Evolutionary conservation across 345 rosid species (phyloP).

Genomic region (Brassica rapa): DNA sequence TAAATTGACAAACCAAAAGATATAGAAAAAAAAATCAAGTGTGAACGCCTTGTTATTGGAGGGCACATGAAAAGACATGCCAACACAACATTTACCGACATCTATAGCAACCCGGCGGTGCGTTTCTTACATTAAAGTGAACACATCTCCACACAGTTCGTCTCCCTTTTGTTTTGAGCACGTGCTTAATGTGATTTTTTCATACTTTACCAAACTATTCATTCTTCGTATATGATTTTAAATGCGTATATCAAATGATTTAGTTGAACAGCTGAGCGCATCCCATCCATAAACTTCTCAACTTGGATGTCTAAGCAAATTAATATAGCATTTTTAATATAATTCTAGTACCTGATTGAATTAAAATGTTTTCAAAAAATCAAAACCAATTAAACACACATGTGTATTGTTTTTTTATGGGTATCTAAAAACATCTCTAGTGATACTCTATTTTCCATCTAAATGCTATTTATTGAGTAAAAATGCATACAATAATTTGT

Average conservation of each 20-base stretch:
- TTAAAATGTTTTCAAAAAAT: no score
- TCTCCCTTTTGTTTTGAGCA: not conserved
- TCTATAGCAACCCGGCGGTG: conserved; percentile 36
- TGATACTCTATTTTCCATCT: no score
- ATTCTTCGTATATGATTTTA: not conserved
- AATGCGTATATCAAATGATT: not conserved
- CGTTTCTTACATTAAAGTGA: conserved; percentile 20
- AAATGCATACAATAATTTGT: no score
- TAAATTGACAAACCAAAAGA: not conserved
- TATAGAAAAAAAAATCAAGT: not conserved
- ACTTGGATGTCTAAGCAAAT: not conserved
- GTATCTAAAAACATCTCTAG: no score
- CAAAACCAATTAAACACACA: not conserved
- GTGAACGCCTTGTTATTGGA: conserved; percentile 24
- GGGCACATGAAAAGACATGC: conserved; percentile 32
- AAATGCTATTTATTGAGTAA: no score
- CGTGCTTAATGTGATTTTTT: conserved; percentile 29
- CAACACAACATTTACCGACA: conserved; percentile 35
- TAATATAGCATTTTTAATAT: no score
- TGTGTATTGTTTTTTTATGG: not conserved
- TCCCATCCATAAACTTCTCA: no score
- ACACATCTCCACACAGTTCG: conserved; percentile 7
- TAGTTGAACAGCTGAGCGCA: conserved; percentile 1
- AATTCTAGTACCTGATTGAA: no score
- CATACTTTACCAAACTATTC: conserved; percentile 30